These are phyloP conservation scores for Penicillium decumbens DNA, from an alignment of 2,329 filamentous ascomycete genomes.

Conservation along the genomic window DNA sequence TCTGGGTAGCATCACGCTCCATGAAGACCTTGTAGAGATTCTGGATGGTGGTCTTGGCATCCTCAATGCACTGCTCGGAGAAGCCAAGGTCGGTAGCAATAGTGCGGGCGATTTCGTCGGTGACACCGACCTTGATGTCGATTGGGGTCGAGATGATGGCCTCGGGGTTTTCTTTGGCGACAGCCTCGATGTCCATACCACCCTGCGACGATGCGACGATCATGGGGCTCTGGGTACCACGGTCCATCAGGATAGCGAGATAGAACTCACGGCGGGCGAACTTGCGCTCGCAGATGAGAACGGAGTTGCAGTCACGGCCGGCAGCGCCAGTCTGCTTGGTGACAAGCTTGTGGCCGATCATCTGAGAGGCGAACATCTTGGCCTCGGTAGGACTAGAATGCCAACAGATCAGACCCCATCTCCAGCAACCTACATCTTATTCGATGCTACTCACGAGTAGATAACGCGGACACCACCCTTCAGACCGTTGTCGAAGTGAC, in stretches of 20 bases:
- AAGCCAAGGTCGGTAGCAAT: constrained; percentile 93
- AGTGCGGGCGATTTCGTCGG: constrained; percentile 84
- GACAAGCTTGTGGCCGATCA: constrained; percentile 99
- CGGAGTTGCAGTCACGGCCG: constrained; percentile 91
- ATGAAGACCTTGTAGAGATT: constrained; percentile 98
- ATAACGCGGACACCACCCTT: constrained; percentile 98
- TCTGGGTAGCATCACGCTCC: constrained; percentile 98
- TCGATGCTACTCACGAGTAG: constrained; percentile 65
- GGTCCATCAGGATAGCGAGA: constrained; percentile 97
- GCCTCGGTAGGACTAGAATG: constrained; percentile 68
- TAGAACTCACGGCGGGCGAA: constrained; percentile 99
- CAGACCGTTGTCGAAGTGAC: constrained; percentile 94
- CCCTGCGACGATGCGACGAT: constrained; percentile 98
- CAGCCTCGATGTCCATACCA: constrained; percentile 98
- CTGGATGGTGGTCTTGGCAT: constrained; percentile 93
- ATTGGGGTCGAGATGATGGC: constrained; percentile 93
- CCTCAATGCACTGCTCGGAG: constrained; percentile 94
- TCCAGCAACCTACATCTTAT: not conserved
- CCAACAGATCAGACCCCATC: not conserved
- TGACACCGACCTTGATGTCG: constrained; percentile 91
- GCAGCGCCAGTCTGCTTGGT: constrained; percentile 97
- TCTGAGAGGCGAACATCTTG: constrained; percentile 96
- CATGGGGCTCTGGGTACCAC: constrained; percentile 80
- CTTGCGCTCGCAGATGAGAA: constrained; percentile 99
- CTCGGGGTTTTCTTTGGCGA: constrained; percentile 95